Conservation (phyloP, 345 rosid genomes). For the Eucalyptus brandiana region DNA sequence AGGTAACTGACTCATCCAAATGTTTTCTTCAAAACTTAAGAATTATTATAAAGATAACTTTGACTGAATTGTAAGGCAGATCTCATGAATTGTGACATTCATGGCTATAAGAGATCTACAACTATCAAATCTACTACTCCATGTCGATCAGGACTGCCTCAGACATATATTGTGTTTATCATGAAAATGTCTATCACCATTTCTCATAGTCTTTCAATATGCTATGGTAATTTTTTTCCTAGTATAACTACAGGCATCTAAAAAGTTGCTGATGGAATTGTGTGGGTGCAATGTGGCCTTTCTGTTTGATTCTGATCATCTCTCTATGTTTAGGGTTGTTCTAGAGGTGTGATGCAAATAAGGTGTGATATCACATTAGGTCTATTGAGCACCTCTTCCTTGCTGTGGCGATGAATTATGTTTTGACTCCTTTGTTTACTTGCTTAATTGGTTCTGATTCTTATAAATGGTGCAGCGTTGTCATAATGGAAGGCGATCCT, state of each 20-base stretch:
- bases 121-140: not conserved
- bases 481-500: constrained; percentile 89
- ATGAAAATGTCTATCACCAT: not conserved
- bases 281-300: not conserved
- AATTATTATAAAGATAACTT: not conserved
- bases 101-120: not conserved
- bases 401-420: not conserved
- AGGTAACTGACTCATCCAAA: not conserved
- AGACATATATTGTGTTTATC: not conserved
- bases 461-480: constrained; percentile 31
- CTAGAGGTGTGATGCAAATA: not conserved
- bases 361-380: not conserved
- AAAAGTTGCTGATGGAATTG: not conserved
- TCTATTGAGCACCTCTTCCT: not conserved
- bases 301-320: not conserved
- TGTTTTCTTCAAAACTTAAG: not conserved
- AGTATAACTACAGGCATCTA: not conserved
- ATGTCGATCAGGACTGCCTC: not conserved
- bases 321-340: not conserved
- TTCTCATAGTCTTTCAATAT: not conserved
- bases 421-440: not conserved
- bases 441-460: not conserved
- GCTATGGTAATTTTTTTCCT: not conserved
- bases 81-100: not conserved
- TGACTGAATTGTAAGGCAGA: not conserved